Evolutionary conservation across 2,329 filamentous ascomycete genomes (phyloP).

Genomic region (Monosporascus ibericus): DNA sequence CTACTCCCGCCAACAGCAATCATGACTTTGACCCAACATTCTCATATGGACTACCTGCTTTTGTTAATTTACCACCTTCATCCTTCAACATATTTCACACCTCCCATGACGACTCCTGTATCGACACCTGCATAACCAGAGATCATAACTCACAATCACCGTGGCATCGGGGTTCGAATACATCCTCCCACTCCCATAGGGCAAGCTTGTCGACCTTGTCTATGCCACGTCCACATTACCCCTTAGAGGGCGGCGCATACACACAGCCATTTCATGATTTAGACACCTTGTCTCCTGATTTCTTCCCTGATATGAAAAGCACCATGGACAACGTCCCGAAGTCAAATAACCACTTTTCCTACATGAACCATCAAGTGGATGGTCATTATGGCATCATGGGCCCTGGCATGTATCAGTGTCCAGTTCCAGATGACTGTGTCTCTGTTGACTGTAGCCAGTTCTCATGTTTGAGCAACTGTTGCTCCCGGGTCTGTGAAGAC

Average conservation of each 20-base stretch:
- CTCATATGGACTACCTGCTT: conserved; percentile 6
- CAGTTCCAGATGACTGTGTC: conserved; percentile 13
- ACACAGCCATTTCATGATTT: conserved; percentile 2
- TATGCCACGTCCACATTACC: conserved; percentile 5
- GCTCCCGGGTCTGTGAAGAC: conserved; percentile 20
- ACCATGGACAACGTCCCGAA: conserved; percentile 4
- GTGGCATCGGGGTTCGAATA: conserved; percentile 6
- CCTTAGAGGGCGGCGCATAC: conserved; percentile 4
- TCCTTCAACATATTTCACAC: conserved; percentile 11
- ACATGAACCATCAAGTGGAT: conserved; percentile 6
- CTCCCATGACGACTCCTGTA: conserved; percentile 14
- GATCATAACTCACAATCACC: conserved; percentile 2
- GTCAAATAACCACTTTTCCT: conserved; percentile 5
- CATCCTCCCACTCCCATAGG: conserved; percentile 5
- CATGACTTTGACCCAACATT: conserved; percentile 10
- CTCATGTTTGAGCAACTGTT: conserved; percentile 18
- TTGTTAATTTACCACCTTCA: conserved; percentile 7
- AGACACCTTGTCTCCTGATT: conserved; percentile 2
- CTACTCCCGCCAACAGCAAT: conserved; percentile 2
- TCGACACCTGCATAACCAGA: conserved; percentile 11
- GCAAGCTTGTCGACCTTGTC: conserved; percentile 5
- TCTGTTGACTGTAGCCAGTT: conserved; percentile 17
- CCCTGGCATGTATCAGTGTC: conserved; percentile 6
- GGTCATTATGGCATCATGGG: conserved; percentile 13
- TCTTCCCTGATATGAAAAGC: conserved; percentile 7